Percentiles rank a stretch among this genome's conserved stretches.
phyloP scores from a whole-genome alignment of 2,329 filamentous ascomycete genomes.

The Arthrobotrys pseudoclavata region DNA sequence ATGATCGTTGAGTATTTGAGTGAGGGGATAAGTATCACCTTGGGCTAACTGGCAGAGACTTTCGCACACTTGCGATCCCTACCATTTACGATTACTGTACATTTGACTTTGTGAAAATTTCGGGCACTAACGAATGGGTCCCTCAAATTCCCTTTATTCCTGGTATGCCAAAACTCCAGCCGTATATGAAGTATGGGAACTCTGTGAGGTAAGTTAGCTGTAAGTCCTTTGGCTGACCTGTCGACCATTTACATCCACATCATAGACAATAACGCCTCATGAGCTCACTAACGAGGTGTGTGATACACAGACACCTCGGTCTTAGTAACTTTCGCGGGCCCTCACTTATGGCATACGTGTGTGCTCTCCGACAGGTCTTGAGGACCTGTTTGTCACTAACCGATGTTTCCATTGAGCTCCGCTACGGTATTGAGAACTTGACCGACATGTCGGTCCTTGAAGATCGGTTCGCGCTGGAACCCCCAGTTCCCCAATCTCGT shows the following conservation, averaged over 20 bases:
- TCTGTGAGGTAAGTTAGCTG: neutral
- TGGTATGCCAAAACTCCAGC: neutral
- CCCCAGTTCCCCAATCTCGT: neutral
- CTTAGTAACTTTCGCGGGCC: neutral
- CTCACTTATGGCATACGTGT: neutral
- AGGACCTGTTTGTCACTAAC: neutral
- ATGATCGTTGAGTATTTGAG: neutral
- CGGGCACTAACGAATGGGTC: neutral
- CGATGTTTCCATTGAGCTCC: neutral
- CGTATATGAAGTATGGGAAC: neutral
- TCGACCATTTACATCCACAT: neutral
- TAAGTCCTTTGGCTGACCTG: neutral
- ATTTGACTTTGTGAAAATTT: neutral
- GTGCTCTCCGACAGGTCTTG: neutral
- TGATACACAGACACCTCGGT: neutral
- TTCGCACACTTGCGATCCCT: neutral
- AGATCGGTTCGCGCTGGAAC: neutral
- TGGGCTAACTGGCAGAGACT: neutral
- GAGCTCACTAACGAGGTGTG: neutral
- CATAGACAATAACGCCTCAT: neutral
- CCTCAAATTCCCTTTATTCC: neutral
- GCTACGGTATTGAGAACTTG: neutral
- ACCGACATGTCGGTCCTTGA: neutral
- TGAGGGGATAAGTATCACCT: neutral
- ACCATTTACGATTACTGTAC: neutral